These are phyloP conservation scores for Talaromyces proteolyticus DNA, from an alignment of 495 filamentous ascomycete species.

Conservation along the genomic window DNA sequence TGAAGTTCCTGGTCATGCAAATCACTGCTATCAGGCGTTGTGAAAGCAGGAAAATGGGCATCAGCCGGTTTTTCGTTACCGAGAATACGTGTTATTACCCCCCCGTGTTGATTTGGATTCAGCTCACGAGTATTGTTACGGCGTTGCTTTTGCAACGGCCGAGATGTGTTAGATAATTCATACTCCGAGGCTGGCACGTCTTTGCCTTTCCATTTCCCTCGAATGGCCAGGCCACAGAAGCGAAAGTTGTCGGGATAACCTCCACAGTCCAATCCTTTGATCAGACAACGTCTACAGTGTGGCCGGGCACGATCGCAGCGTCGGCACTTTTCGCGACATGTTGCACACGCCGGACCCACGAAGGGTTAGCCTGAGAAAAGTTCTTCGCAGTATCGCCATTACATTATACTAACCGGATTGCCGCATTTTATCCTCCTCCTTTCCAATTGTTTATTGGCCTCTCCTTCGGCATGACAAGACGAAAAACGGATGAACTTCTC, in stretches of 20 bases:
- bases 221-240: constrained; percentile 31
- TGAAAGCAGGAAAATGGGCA: no score
- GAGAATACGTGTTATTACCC: no score
- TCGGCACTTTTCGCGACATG: constrained; percentile 27
- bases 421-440: background rate
- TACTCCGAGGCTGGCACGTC: background rate
- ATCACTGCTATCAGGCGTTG: background rate
- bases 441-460: no score
- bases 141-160: no score
- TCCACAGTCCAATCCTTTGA: constrained; percentile 24
- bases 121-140: background rate
- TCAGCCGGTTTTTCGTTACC: no score
- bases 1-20: background rate
- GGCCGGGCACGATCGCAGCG: constrained; percentile 23
- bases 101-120: no score
- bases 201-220: constrained; percentile 28
- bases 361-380: background rate
- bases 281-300: constrained; percentile 18
- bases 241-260: constrained; percentile 36
- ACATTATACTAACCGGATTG: background rate
- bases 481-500: no score
- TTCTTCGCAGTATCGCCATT: background rate
- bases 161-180: background rate
- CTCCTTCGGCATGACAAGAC: no score
- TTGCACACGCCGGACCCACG: constrained; percentile 17